Evolutionary conservation across 495 filamentous ascomycete genomes (phyloP).

Genomic region (Daldinia bambusicola): DNA sequence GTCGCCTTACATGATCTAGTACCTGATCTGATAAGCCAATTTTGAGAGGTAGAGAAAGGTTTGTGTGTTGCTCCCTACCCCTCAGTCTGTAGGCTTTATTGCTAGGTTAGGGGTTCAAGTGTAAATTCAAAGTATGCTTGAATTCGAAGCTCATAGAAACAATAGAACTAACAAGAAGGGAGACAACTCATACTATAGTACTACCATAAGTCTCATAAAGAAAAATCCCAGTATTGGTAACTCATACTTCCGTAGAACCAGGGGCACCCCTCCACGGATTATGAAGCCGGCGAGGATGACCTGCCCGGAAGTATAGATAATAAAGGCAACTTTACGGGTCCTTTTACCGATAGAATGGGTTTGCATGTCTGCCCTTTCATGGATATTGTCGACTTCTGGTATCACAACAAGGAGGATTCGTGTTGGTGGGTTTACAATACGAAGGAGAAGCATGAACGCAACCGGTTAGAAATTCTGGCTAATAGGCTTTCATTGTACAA

Average conservation of each 20-base stretch:
- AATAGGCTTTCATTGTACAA: neutral
- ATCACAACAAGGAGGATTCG: neutral
- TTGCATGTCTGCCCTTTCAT: constrained; percentile 12
- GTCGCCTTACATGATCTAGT: constrained; percentile 16
- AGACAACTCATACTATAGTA: neutral
- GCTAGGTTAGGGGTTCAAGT: neutral
- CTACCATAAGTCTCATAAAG: neutral
- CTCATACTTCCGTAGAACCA: constrained; percentile 8
- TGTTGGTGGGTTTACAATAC: neutral
- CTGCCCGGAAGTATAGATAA: constrained; percentile 24
- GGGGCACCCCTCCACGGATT: constrained; percentile 25
- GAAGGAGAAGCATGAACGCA: neutral
- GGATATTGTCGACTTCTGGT: neutral
- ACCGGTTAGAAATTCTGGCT: neutral
- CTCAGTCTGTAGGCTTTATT: neutral
- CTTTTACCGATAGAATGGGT: constrained; percentile 31
- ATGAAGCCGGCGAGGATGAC: constrained; percentile 24
- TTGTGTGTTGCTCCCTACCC: constrained; percentile 1
- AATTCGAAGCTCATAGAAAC: constrained; percentile 5
- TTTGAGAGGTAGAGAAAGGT: neutral
- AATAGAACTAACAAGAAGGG: neutral
- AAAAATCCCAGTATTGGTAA: constrained; percentile 6
- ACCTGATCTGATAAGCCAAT: constrained; percentile 13
- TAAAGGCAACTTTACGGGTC: constrained; percentile 5
- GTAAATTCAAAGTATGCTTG: neutral